A percentile compares a stretch with the other conserved stretches of the same genome.
These are phyloP conservation scores for Gillenia trifoliata DNA, from an alignment of 306 rosid genomes.

Conservation along the genomic window DNA sequence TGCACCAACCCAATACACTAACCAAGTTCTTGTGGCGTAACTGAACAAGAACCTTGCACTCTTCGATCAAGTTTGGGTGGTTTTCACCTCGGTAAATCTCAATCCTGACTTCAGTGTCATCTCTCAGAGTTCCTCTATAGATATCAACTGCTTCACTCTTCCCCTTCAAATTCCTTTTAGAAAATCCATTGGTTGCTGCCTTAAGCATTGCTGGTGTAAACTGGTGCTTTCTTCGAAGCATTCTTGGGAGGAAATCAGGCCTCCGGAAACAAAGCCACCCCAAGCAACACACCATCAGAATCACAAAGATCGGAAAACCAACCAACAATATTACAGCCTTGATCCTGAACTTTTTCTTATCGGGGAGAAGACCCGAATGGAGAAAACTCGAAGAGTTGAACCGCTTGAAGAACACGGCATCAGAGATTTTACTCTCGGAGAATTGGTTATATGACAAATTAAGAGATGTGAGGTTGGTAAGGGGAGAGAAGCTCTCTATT, in stretches of 20 bases:
- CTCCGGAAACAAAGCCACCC: conserved; percentile 56
- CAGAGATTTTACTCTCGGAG: conserved; percentile 44
- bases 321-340: conserved; percentile 39
- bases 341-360: conserved; percentile 32
- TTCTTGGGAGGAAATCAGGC: conserved; percentile 59
- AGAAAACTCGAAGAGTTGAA: conserved; percentile 53
- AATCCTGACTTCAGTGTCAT: conserved; percentile 50
- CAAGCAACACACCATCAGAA: conserved; percentile 39
- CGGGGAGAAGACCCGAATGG: conserved; percentile 50
- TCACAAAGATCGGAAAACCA: conserved; percentile 54
- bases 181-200: conserved; percentile 56
- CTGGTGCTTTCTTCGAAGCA: conserved; percentile 25
- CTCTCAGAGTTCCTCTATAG: conserved; percentile 53
- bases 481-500: conserved; percentile 38
- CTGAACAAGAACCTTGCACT: conserved; percentile 44
- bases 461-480: conserved; percentile 45
- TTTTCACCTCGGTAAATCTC: conserved; percentile 48
- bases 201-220: conserved; percentile 49
- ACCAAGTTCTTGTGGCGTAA: conserved; percentile 53
- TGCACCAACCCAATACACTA: conserved; percentile 58
- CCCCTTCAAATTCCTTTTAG: conserved; percentile 34
- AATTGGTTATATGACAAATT: conserved; percentile 57
- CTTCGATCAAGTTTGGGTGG: conserved; percentile 30
- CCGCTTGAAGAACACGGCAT: conserved; percentile 39
- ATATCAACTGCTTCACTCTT: conserved; percentile 55